Evolutionary conservation across 805 yeast species (phyloP), one percentile per base, ranked within the genome.

Genomic region (Vanderwaltozyma yarrowii): DNA sequence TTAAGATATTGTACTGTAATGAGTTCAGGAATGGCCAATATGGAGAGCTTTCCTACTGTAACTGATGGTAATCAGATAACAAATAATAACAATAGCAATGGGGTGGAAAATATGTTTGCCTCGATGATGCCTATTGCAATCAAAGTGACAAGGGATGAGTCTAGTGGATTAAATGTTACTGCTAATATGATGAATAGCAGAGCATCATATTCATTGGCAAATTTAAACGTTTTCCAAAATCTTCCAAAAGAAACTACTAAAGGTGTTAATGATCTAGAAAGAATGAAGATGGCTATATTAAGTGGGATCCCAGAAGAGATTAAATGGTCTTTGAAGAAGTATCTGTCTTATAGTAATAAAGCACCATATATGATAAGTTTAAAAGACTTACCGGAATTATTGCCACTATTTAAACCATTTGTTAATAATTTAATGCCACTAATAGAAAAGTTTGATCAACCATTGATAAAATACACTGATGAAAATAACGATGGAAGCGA

Each of bases 221-320:
- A 56, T 34, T 43, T 58, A 36, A 54, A 47, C 17, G 51, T 58
- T 11, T 58, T 56, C 42, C 60, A 58, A 35, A 52, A 50, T 34
- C 42, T 58, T 38, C 63, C 63, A 18, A 45, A 45, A 24, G 59
- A 56, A 30, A 48, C 60, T 4, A 62, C 65, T 39, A 67, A 69
- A 43, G 94, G 94, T 13, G 71, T 75, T 4, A 76, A 77, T 33
- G 75, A 76, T 38, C 59, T 79, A 45, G 70, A 71, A 11, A 69
- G 95, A 43, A 74, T 86, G 50, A 69, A 70, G 45, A 70, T 86
- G 76, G 76, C 92, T 4, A 69, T 86, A 42, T 67, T 70, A 42
- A 72, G 80, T 15, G 80, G 78, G 1, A 60, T 85, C 18, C 73
- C 67, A 14, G 69, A 71, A 24, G 95, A 86, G 54, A 69, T 80